These are phyloP conservation scores for Aegilops umbellulata DNA, from an alignment of 176 grass and related monocot species.

Conservation along the genomic window DNA sequence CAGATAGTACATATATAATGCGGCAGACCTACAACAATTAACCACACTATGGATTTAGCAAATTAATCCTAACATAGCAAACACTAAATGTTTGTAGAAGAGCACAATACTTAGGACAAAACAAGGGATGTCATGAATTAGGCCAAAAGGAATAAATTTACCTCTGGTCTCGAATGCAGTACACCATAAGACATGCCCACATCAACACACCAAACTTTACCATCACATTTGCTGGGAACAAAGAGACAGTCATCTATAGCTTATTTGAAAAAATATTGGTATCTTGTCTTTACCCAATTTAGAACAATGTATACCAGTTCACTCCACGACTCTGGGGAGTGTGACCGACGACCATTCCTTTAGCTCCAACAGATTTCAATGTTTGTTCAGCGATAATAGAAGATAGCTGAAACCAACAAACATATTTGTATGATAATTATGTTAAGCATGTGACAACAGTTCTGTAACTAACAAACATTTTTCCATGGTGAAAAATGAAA, in stretches of 20 bases:
- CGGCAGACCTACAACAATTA: not conserved
- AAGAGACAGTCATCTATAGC: not conserved
- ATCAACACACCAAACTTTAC: slow-evolving; percentile 90
- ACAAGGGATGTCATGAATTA: not conserved
- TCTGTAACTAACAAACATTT: not conserved
- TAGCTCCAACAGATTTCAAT: slow-evolving; percentile 64
- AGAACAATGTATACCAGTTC: slow-evolving; percentile 57
- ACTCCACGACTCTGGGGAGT: slow-evolving; percentile 79
- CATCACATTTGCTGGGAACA: slow-evolving; percentile 74
- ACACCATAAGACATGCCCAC: slow-evolving; percentile 96
- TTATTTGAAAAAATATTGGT: not conserved
- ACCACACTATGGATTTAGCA: not conserved
- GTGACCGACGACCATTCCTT: slow-evolving; percentile 92
- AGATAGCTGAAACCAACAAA: slow-evolving; percentile 61
- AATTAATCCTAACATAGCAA: not conserved
- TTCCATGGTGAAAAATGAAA: not conserved
- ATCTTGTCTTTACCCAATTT: not conserved
- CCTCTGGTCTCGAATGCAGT: slow-evolving; percentile 83
- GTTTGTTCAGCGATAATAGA: slow-evolving; percentile 72
- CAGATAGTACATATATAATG: too few relatives aligned
- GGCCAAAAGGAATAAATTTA: slow-evolving; percentile 28
- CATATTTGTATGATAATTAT: slow-evolving; percentile 15
- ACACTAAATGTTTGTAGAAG: not conserved
- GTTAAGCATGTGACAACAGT: not conserved
- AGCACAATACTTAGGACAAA: not conserved